These are phyloP conservation scores for Claviceps humidiphila DNA, from an alignment of 2,329 filamentous ascomycete species.

Conservation along the genomic window DNA sequence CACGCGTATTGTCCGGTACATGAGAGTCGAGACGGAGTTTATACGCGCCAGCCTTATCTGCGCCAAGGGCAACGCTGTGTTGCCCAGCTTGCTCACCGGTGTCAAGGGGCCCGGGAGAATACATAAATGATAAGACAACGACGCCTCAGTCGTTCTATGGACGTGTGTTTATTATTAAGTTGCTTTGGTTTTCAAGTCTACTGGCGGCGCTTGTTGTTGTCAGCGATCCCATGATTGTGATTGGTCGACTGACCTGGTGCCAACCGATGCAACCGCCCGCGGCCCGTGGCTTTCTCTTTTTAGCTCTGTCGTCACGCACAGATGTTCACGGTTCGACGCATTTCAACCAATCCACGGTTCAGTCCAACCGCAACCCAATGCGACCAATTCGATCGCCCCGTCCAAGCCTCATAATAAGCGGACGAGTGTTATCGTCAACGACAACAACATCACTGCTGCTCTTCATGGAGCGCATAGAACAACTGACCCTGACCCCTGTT, in stretches of 20 bases:
- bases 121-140: not conserved
- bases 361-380: no score
- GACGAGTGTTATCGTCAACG: not conserved
- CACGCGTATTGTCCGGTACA: not conserved
- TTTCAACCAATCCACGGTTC: not conserved
- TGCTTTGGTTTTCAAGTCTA: no score
- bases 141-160: not conserved
- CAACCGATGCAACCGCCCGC: no score
- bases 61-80: not conserved
- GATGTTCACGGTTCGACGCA: no score
- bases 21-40: no score
- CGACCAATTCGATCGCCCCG: no score
- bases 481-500: no score
- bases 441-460: not conserved
- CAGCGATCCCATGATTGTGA: conserved; percentile 5
- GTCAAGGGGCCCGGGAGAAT: not conserved
- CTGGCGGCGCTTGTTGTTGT: not conserved
- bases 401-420: conserved; percentile 1
- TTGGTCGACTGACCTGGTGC: conserved; percentile 1
- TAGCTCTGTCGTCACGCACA: not conserved
- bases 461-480: no score
- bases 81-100: not conserved
- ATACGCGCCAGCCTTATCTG: no score
- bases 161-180: no score
- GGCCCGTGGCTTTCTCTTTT: conserved; percentile 1